Evolutionary conservation across 2,329 filamentous ascomycete genomes (phyloP), one percentile per base, ranked within the genome.

Genomic region (Purpureocillium takamizusanense): DNA sequence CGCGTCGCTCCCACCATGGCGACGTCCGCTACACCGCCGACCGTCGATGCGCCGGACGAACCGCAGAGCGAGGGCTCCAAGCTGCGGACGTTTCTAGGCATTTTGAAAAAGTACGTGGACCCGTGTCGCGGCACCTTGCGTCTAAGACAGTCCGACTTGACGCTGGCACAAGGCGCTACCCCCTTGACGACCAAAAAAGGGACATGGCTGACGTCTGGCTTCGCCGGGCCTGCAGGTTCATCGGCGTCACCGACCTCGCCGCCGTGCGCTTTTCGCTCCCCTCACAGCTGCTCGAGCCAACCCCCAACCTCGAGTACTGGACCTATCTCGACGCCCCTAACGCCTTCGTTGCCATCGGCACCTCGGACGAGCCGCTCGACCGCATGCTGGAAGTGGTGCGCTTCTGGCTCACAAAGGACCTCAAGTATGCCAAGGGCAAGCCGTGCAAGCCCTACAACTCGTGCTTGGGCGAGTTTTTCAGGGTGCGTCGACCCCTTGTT

Each of bases 371-470:
- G 51, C 77, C 84, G 10, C 69, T 97, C 39, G 90, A 92, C 51
- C 87, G 92, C 50, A 95, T 95, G 86, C 76, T 98, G 37, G 89
- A 90, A 55, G 87, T 94, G 23, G 65, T 97, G 51, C 81, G 89
- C 43, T 98, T 97, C 65, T 98, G 92, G 92, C 94, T 97, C 54
- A 97, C 92, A 46, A 98, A 98, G 62, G 92, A 98, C 61, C 62
- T 98, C 62, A 98, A 98, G 76, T 98, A 97, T 55, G 86, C 94
- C 59, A 97, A 97, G 68, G 90, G 90, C 43, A 94, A 89, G 68
- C 92, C 92, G 32, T 97, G 90, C 78, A 98, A 98, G 65, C 92
- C 92, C 10, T 98, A 98, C 68, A 98, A 98, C 64, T 95, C 89
- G 35, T 89, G 88, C 28, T 66, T 98, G 36, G 92, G 92, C 47